Base-by-base conservation (phyloP, 495 filamentous ascomycete genomes). In the Talaromyces ruber region DNA sequence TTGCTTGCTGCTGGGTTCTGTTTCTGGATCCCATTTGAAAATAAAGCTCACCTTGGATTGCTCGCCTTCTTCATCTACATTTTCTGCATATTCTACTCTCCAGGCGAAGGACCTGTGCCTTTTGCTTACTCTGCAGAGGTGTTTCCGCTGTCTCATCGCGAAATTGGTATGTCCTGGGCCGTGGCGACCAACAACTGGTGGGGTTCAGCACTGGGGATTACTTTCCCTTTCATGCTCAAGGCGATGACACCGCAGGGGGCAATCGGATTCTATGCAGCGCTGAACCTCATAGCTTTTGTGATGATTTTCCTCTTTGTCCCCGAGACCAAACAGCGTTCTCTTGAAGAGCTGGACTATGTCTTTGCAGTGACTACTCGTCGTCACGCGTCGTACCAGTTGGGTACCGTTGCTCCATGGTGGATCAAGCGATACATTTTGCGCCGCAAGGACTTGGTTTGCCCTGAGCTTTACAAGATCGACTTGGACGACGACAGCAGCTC, bases 121-220 rank as follows among this genome's bases (percentile, higher is more conserved):
- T 93, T 91, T 66, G 86, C 88, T 6, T 92, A 93, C 72, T 85
- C 82, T 14, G 89, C 89, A 50, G 89, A 93, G 68, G 89, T 88
- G 0, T 91, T 87, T 70, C 89, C 89, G 0, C 77, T 91, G 0
- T 86, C 82, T 3, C 87, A 91, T 70, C 83, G 88, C 62, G 87
- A 90, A 64, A 77, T 89, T 12, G 88, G 88, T 58, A 92, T 92
- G 88, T 81, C 79, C 1, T 87, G 86, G 74, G 81, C 88, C 4
- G 88, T 90, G 6, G 86, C 87, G 2, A 88, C 82, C 2, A 86
- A 83, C 58, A 78, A 87, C 25, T 84, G 84, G 71, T 91, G 83
- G 83, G 86, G 86, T 0, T 75, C 83, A 6, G 80, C 88, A 2
- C 74, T 92, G 8, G 76, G 80, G 14, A 78, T 92, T 30, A 86